These are phyloP conservation scores for Suillus alpinus DNA, from an alignment of 768 basidiomycete species.

Conservation along the genomic window DNA sequence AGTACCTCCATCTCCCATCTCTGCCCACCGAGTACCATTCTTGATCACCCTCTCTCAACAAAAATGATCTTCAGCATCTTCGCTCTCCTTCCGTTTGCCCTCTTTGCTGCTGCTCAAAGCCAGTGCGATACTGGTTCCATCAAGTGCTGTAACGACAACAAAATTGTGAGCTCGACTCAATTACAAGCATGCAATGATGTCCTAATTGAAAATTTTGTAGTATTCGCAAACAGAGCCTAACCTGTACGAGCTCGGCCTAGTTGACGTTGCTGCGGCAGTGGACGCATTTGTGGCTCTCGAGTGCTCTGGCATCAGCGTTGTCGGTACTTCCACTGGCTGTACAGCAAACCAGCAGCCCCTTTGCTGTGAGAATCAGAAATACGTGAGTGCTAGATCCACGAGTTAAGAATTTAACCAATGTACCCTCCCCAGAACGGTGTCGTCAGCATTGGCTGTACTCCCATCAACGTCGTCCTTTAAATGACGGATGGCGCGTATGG, in stretches of 20 bases:
- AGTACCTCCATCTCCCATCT: neutral
- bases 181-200: neutral
- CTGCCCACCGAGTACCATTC: neutral
- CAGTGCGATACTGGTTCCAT: neutral
- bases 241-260: neutral
- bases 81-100: neutral
- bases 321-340: neutral
- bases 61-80: neutral
- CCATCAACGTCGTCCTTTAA: neutral
- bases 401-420: neutral
- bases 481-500: neutral
- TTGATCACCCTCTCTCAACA: neutral
- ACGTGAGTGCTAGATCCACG: neutral
- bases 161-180: neutral
- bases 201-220: neutral
- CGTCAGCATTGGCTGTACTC: neutral
- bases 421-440: neutral
- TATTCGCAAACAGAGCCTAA: neutral
- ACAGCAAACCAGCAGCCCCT: neutral
- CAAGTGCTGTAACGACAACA: neutral
- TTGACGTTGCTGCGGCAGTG: neutral
- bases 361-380: conserved; percentile 3
- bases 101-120: neutral
- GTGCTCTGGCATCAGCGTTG: neutral
- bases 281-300: neutral